Percentiles rank a stretch among this genome's conserved stretches.
phyloP scores from a whole-genome alignment of 192 early-diverging fungal species.

The Coemansia sp. region DNA sequence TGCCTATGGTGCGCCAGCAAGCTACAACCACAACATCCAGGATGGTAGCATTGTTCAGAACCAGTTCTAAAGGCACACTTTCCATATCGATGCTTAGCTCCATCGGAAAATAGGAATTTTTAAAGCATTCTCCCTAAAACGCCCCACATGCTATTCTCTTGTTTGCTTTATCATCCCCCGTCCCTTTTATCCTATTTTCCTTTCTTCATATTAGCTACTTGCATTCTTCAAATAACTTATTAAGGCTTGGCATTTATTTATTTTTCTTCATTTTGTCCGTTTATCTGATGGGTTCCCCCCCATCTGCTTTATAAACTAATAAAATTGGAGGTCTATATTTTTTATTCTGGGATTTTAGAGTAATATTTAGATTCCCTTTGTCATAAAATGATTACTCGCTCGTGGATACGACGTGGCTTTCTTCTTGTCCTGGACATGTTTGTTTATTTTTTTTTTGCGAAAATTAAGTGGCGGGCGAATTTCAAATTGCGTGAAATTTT shows the following conservation, averaged over 20 bases:
- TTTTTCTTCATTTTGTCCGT: not conserved
- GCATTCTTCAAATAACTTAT: not conserved
- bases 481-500: not conserved
- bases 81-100: no score
- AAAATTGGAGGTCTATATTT: no score
- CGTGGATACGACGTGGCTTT: no score
- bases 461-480: not conserved
- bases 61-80: constrained; percentile 31
- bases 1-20: not conserved
- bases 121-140: no score
- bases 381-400: no score
- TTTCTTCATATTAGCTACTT: no score
- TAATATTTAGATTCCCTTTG: not conserved
- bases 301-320: no score
- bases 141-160: no score
- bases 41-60: constrained; percentile 50
- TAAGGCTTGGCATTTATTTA: not conserved
- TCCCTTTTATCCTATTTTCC: no score
- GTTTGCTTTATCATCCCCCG: not conserved
- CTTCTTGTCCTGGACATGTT: not conserved
- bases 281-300: no score
- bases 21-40: constrained; percentile 43
- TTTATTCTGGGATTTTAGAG: no score
- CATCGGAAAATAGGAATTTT: no score
- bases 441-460: not conserved